Percentiles rank a stretch among this genome's conserved stretches.
Conservation (phyloP, 2,329 filamentous ascomycete species). For the Cladosporium sp. region DNA sequence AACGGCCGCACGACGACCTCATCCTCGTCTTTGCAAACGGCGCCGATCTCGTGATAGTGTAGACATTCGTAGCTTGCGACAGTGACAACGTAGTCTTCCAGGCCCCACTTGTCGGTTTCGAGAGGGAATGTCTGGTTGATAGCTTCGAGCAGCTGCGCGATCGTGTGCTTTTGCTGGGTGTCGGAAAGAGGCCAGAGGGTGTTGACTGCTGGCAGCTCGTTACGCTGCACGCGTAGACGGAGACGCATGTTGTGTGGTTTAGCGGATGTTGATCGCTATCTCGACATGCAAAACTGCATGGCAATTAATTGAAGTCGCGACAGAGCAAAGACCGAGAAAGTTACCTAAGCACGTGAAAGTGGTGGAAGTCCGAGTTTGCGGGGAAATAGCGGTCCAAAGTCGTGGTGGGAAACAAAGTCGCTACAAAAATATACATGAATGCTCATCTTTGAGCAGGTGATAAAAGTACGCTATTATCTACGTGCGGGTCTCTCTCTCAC, state of each 20-base stretch:
- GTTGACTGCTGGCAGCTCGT: constrained; percentile 70
- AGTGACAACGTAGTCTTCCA: constrained; percentile 89
- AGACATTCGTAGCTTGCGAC: constrained; percentile 79
- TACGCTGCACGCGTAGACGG: constrained; percentile 70
- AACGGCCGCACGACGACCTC: constrained; percentile 80
- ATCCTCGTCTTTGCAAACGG: constrained; percentile 78
- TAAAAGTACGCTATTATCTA: constrained; percentile 11
- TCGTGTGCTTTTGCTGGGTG: constrained; percentile 51
- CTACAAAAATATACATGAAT: constrained; percentile 17
- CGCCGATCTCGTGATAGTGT: constrained; percentile 74
- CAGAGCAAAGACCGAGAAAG: constrained; percentile 6
- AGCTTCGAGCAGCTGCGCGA: constrained; percentile 74
- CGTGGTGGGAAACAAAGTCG: background rate
- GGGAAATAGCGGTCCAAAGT: constrained; percentile 11
- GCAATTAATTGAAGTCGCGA: background rate
- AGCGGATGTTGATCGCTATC: background rate
- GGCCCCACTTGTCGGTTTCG: constrained; percentile 77
- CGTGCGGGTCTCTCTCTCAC: constrained; percentile 24
- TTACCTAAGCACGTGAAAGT: constrained; percentile 14
- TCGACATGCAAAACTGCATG: background rate
- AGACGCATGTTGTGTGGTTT: constrained; percentile 62
- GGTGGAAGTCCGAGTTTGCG: constrained; percentile 4
- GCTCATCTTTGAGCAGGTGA: background rate
- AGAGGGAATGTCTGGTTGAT: constrained; percentile 81
- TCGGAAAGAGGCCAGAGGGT: constrained; percentile 69